Percentiles rank a stretch among this genome's conserved stretches.
Conservation (phyloP, 1,284 basidiomycete genomes). For the Apiotrichum domesticum region DNA sequence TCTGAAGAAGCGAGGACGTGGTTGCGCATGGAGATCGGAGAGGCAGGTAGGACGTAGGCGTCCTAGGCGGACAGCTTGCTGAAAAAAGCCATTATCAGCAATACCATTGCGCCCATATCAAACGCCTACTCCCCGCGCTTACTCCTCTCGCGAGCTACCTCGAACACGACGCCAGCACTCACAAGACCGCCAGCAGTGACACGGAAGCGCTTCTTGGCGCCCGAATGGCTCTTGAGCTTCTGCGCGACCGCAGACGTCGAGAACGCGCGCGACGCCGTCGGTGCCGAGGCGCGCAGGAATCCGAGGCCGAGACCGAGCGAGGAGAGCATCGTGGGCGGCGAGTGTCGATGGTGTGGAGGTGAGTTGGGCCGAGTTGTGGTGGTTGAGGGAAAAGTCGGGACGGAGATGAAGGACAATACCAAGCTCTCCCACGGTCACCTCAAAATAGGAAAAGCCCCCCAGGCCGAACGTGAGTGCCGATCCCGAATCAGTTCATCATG, state of each 20-base stretch:
- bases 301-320: slow-evolving; percentile 1
- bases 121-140: not conserved
- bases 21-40: too few species aligned
- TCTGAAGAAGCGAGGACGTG: too few species aligned
- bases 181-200: slow-evolving; percentile 9
- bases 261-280: slow-evolving; percentile 7
- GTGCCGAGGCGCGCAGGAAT: not conserved
- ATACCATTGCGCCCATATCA: too few species aligned
- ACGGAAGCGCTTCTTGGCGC: slow-evolving; percentile 37
- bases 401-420: too few species aligned
- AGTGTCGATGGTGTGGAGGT: not conserved
- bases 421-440: too few species aligned
- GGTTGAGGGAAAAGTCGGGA: not conserved
- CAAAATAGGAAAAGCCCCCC: too few species aligned
- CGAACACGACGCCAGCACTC: not conserved
- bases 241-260: slow-evolving; percentile 10
- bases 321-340: slow-evolving; percentile 5
- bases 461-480: too few species aligned
- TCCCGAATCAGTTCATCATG: too few species aligned
- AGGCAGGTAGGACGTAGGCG: too few species aligned
- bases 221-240: slow-evolving; percentile 34
- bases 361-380: not conserved
- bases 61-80: too few species aligned
- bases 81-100: too few species aligned
- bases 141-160: not conserved